A percentile compares a stretch with the other conserved stretches of the same genome.
Conservation (phyloP, 495 filamentous ascomycete genomes). For the Xylaria intraflava region DNA sequence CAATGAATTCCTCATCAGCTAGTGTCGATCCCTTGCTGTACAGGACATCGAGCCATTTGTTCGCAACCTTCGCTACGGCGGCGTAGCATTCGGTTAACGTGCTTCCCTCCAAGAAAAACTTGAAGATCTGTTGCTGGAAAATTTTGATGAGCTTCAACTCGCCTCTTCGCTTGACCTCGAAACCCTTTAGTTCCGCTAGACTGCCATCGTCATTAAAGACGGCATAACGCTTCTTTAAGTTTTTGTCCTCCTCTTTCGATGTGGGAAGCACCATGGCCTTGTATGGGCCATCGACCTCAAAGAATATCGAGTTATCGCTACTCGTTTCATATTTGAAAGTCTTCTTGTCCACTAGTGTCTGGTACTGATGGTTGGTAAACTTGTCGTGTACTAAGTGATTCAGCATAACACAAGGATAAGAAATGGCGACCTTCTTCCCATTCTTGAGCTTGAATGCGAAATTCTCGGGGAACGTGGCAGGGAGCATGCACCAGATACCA, state of each 20-base stretch:
- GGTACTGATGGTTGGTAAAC: constrained; percentile 97
- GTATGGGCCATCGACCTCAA: constrained; percentile 98
- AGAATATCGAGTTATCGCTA: constrained; percentile 98
- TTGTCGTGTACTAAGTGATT: constrained; percentile 93
- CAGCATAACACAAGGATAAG: constrained; percentile 98
- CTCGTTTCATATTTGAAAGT: constrained; percentile 88
- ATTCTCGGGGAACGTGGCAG: constrained; percentile 94
- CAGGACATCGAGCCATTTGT: constrained; percentile 92
- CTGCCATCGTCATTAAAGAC: constrained; percentile 98
- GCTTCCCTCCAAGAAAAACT: constrained; percentile 90
- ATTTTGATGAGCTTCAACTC: constrained; percentile 99
- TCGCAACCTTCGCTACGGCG: constrained; percentile 89
- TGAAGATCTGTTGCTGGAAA: constrained; percentile 98
- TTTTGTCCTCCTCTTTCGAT: constrained; percentile 98
- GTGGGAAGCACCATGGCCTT: constrained; percentile 95
- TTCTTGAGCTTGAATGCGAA: constrained; percentile 90
- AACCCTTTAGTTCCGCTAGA: constrained; percentile 95
- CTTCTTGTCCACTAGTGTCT: constrained; percentile 70
- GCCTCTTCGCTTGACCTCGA: constrained; percentile 95
- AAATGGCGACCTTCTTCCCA: constrained; percentile 90
- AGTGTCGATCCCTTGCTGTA: constrained; percentile 78
- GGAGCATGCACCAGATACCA: constrained; percentile 99
- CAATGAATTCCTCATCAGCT: constrained; percentile 93
- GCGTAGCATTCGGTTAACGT: constrained; percentile 84
- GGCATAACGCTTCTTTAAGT: constrained; percentile 98